These are phyloP conservation scores for Rhynchosporium secalis DNA, from an alignment of 2,329 filamentous ascomycete species.

Conservation along the genomic window DNA sequence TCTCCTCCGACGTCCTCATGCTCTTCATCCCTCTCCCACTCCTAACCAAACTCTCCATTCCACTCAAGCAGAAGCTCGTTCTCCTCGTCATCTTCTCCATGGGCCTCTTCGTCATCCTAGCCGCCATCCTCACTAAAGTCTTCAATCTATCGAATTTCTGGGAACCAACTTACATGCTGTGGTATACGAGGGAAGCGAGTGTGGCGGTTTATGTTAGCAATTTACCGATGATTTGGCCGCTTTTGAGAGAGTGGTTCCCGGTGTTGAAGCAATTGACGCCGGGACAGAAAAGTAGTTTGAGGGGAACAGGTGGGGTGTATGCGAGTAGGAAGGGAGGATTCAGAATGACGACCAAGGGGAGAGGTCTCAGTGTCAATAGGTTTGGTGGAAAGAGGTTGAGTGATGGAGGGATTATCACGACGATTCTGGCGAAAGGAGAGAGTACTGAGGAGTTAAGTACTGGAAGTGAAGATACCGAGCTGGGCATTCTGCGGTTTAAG, in stretches of 20 bases:
- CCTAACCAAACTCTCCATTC: slow-evolving; percentile 49
- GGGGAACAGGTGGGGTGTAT: neutral
- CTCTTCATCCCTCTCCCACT: slow-evolving; percentile 56
- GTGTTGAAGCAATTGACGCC: slow-evolving; percentile 17
- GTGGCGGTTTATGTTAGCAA: slow-evolving; percentile 56
- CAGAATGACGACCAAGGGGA: slow-evolving; percentile 16
- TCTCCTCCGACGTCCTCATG: slow-evolving; percentile 59
- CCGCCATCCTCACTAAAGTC: slow-evolving; percentile 50
- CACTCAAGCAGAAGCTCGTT: slow-evolving; percentile 51
- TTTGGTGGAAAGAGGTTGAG: slow-evolving; percentile 20
- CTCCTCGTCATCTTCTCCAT: slow-evolving; percentile 49
- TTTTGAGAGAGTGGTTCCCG: slow-evolving; percentile 30
- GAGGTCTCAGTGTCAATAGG: slow-evolving; percentile 5
- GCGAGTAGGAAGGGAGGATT: neutral
- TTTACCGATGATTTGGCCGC: slow-evolving; percentile 50
- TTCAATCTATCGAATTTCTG: slow-evolving; percentile 43
- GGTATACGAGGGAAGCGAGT: slow-evolving; percentile 53
- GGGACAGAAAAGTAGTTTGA: slow-evolving; percentile 12
- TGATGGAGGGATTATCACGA: slow-evolving; percentile 18
- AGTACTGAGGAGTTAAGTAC: slow-evolving; percentile 18
- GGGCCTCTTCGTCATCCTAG: slow-evolving; percentile 49
- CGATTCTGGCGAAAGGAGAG: slow-evolving; percentile 19
- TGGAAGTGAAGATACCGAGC: slow-evolving; percentile 18
- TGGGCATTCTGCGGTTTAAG: slow-evolving; percentile 9
- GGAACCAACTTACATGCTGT: slow-evolving; percentile 41